Base-by-base conservation (phyloP, 495 filamentous ascomycete species). In the Usnea hakonensis region DNA sequence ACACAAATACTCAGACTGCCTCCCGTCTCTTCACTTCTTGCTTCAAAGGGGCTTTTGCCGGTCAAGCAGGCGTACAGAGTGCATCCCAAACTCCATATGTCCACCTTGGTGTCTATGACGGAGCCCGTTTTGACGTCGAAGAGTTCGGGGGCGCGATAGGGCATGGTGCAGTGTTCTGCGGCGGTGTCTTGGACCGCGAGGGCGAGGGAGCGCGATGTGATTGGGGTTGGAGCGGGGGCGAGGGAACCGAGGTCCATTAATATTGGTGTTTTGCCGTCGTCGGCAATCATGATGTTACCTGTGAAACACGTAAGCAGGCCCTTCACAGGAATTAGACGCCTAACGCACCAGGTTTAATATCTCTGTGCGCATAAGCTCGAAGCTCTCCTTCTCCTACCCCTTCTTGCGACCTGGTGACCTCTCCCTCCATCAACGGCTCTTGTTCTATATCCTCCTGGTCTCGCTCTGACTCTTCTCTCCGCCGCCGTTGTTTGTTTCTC, bases 221-320 rank as follows among this genome's bases (percentile, higher is more conserved):
- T 94, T n/a, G 90, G 84, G 55, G 90, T 90, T 0, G 94, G 95
- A 0, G 90, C 90, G 4, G 88, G 89, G 36, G 91, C 87, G 36
- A 98, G 78, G 21, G 92, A 97, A 48, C 94, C 94, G 26, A 98
- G 85, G 72, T 98, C 94, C 95, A 98, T 98, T n/a, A 98, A 79
- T 64, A 98, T 92, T 11, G 94, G 95, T 32, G 79, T 77, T 74
- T 77, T 81, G 75, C 80, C 77, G 71, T 76, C 74, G 62, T 82
- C 78, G 72, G 79, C 80, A 75, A 81, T 78, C 77, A 81, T 82
- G 74, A 81, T 92, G 72, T 98, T 98, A 37, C 92, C 90, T 89
- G 66, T 36, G 32, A 33, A 44, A 19, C 35, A 41, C 9, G 54
- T 55, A 19, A 23, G 53, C 70, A 70, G 17, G 9, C 17, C 43